These are phyloP conservation scores for Boletus rubropictus DNA, from an alignment of 768 basidiomycete genomes.

Conservation along the genomic window DNA sequence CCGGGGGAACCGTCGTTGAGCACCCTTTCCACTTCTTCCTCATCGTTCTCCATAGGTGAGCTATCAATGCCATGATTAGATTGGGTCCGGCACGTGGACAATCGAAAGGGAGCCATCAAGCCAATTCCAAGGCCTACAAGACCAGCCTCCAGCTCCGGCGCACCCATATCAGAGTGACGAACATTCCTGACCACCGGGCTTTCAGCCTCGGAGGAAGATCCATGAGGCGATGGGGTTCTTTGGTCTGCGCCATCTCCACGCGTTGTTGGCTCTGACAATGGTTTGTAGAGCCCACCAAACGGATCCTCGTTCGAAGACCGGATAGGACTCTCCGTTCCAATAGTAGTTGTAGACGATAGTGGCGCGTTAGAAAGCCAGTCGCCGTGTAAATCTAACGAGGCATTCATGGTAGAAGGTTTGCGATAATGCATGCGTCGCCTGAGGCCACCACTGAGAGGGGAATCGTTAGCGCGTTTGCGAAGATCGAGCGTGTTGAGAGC, in stretches of 20 bases:
- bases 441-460: conserved; percentile 37
- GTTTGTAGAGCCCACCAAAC: conserved; percentile 42
- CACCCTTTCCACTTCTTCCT: conserved; percentile 32
- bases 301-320: conserved; percentile 38
- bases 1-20: conserved; percentile 19
- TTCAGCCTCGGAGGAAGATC: conserved; percentile 33
- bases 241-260: conserved; percentile 7
- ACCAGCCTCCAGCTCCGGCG: conserved; percentile 30
- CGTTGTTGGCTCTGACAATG: conserved; percentile 19
- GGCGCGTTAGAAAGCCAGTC: conserved; percentile 32
- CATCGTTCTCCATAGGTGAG: conserved; percentile 24
- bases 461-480: conserved; percentile 39
- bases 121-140: conserved; percentile 37
- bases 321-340: conserved; percentile 21
- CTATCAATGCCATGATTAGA: conserved; percentile 7
- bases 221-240: conserved; percentile 13
- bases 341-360: conserved; percentile 20
- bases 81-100: conserved; percentile 36
- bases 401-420: conserved; percentile 27
- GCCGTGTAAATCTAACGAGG: conserved; percentile 19
- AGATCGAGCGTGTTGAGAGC: conserved; percentile 27
- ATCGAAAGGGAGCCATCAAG: conserved; percentile 50
- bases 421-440: conserved; percentile 28
- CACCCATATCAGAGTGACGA: conserved; percentile 17
- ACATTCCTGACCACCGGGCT: conserved; percentile 46